Evolutionary conservation across 495 filamentous ascomycete species (phyloP), one percentile per base, ranked within the genome.

Genomic region (Beverwykella pulmonaria): DNA sequence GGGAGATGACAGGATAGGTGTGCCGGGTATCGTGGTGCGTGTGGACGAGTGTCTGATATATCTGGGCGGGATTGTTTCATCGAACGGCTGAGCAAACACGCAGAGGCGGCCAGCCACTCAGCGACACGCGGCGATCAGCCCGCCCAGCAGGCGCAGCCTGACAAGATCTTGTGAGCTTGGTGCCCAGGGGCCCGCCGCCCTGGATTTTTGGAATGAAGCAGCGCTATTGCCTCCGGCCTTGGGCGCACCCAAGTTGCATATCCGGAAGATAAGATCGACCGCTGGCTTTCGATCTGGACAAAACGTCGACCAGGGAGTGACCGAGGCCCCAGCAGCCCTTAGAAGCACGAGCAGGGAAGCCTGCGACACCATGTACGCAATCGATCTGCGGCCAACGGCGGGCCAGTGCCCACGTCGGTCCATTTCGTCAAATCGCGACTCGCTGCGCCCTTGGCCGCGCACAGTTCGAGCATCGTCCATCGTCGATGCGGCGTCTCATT

Each of bases 31-130:
- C 23, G 12, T 30, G 48, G 48, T 23, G 48, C 48, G 48, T 50
- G 48, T n/a, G 25, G 48, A 48, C 17, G 17, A 50, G 48, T 17
- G 30, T 46, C 56, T 59, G 36, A 59, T 59, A 59, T 59, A 59
- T 23, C 56, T 47, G 36, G 56, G 17, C 2, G 54, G 27, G n/a
- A 19, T n/a, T 19, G 56, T 34, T 59, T 48, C 48, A 50, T 50
- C 36, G 56, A 46, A 14, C 56, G 39, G 20, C 32, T 34, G 30
- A n/a, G 39, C 39, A 44, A 44, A 44, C 39, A 44, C 30, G 23
- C 34, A 58, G 8, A 6, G 36, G n/a, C 5, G 15, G 52, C 25
- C 26, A 17, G 36, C 56, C 56, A 59, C 27, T 59, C 36, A 47
- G 34, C 48, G 48, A 27, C 48, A 23, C 20, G 48, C 39, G 32